phyloP scores from a whole-genome alignment of 208 protist species.

The Lotmaria passim region DNA sequence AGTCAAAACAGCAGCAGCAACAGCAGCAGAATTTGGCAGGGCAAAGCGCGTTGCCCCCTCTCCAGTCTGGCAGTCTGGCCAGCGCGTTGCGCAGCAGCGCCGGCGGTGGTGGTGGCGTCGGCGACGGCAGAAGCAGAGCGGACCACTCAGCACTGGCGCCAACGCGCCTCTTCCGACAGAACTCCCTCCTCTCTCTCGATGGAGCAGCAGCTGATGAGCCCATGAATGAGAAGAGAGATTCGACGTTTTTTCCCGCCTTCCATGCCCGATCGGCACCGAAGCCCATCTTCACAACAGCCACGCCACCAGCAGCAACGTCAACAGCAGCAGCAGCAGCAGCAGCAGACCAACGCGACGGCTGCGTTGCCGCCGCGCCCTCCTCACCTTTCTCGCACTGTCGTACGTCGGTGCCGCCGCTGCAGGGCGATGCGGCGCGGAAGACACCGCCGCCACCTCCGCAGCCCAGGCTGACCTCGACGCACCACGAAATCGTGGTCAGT shows the following conservation, averaged over 20 bases:
- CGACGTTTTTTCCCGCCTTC: too few relatives aligned
- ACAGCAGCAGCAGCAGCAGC: background rate
- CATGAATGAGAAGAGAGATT: too few relatives aligned
- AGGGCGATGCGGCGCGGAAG: background rate
- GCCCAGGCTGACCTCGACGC: conserved; percentile 43
- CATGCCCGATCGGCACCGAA: too few relatives aligned
- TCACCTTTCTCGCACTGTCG: background rate
- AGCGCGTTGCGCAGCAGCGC: conserved; percentile 7
- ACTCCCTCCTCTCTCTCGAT: conserved; percentile 2
- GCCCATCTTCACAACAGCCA: background rate
- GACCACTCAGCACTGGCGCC: background rate
- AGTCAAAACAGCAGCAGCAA: background rate
- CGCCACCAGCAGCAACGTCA: background rate
- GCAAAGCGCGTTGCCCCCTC: background rate
- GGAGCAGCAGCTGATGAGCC: background rate
- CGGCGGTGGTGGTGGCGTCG: background rate
- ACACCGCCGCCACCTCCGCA: too few relatives aligned
- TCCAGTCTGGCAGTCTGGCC: background rate
- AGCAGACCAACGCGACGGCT: background rate
- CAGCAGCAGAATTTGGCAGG: background rate
- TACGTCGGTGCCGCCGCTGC: background rate
- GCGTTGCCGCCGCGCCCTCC: too few relatives aligned
- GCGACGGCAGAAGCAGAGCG: too few relatives aligned
- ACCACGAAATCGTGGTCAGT: conserved; percentile 70
- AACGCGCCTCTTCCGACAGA: background rate